Conservation (phyloP, 2,329 filamentous ascomycete genomes). For the Xylaria sp. region DNA sequence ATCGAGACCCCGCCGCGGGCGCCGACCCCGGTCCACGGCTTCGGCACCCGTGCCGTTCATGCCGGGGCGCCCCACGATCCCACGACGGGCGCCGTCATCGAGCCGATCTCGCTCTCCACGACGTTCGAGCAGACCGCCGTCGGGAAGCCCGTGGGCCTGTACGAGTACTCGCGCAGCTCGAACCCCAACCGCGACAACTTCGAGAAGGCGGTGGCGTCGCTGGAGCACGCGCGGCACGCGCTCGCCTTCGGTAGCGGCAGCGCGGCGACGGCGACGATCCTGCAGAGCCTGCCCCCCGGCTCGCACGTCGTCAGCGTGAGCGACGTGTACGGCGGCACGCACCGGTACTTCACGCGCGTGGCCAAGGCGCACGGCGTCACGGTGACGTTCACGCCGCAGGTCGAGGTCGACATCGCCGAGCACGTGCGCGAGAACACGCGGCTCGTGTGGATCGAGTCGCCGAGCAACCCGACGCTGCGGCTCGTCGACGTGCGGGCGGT, state of each 20-base stretch:
- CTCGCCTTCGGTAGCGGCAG: slow-evolving; percentile 94
- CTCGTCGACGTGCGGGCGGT: slow-evolving; percentile 92
- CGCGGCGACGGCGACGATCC: slow-evolving; percentile 88
- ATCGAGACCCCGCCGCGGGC: slow-evolving; percentile 75
- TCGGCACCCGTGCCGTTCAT: slow-evolving; percentile 94
- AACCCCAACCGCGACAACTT: slow-evolving; percentile 98
- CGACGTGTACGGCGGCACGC: slow-evolving; percentile 96
- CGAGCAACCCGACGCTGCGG: slow-evolving; percentile 90
- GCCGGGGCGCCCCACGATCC: slow-evolving; percentile 91
- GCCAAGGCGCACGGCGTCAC: slow-evolving; percentile 91
- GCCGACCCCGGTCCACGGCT: slow-evolving; percentile 74
- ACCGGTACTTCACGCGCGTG: slow-evolving; percentile 98
- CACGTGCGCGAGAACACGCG: slow-evolving; percentile 89
- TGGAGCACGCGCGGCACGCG: slow-evolving; percentile 90
- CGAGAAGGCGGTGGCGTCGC: slow-evolving; percentile 84
- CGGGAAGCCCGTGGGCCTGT: slow-evolving; percentile 82
- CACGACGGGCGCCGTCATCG: slow-evolving; percentile 91
- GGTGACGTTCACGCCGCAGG: slow-evolving; percentile 91
- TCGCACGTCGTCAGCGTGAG: slow-evolving; percentile 96
- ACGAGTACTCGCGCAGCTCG: slow-evolving; percentile 90
- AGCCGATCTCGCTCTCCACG: slow-evolving; percentile 92
- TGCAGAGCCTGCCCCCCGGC: slow-evolving; percentile 87
- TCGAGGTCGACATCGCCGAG: slow-evolving; percentile 82
- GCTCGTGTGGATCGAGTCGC: slow-evolving; percentile 95
- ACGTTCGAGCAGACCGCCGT: slow-evolving; percentile 93